A percentile compares a stretch with the other conserved stretches of the same genome.
Evolutionary conservation across 2,329 filamentous ascomycete species (phyloP).

Genomic region (Rhinocladiella mackenziei): DNA sequence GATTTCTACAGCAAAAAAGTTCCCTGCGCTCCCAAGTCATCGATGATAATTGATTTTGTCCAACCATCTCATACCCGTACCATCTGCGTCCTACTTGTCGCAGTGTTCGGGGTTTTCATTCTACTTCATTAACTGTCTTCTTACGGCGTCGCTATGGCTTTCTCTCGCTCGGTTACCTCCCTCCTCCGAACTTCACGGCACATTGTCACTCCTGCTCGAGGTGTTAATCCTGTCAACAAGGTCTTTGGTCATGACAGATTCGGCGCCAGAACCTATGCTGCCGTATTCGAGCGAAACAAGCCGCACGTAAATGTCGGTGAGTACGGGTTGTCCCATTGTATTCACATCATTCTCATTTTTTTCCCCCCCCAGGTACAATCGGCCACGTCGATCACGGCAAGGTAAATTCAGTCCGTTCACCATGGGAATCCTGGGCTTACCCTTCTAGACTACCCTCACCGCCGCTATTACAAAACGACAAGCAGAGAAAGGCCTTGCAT

Average conservation of each 20-base stretch:
- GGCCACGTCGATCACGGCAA: conserved; percentile 99
- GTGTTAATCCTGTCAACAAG: conserved; percentile 69
- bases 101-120: conserved; percentile 11
- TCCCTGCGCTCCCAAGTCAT: no score
- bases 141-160: conserved; percentile 63
- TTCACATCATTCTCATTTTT: background rate
- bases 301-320: conserved; percentile 97
- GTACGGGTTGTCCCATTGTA: conserved; percentile 25
- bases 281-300: conserved; percentile 79
- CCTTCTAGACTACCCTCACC: conserved; percentile 81
- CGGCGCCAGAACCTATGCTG: conserved; percentile 54
- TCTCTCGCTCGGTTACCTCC: conserved; percentile 72
- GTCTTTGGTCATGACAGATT: conserved; percentile 45
- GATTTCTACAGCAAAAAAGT: no score
- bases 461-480: conserved; percentile 99
- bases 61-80: no score
- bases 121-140: conserved; percentile 20
- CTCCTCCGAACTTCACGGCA: conserved; percentile 77
- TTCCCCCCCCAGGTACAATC: conserved; percentile 70
- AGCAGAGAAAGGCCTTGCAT: conserved; percentile 87
- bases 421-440: conserved; percentile 22
- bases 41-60: no score
- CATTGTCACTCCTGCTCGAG: conserved; percentile 64
- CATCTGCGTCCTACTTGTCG: no score
- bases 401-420: conserved; percentile 50